Evolutionary conservation across 2,329 filamentous ascomycete species (phyloP), one percentile per base, ranked within the genome.

Genomic region (Aureobasidium namibiae): DNA sequence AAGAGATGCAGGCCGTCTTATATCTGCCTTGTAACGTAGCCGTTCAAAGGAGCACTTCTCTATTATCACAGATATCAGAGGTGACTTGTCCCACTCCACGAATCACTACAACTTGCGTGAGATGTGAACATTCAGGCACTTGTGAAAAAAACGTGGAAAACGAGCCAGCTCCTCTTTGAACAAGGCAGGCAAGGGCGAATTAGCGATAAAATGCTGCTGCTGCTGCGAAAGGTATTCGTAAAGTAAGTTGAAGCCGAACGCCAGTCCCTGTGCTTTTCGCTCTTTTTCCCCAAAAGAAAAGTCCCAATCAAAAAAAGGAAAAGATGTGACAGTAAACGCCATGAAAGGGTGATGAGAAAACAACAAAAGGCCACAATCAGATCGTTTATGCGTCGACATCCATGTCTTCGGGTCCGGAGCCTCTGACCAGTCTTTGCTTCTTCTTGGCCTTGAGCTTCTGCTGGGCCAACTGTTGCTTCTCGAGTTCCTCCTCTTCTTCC

Each of bases 371-470:
- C 26, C 44, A 21, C 29, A 29, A 24, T 44, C 36, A 38, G 13
- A 38, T 38, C 36, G 38, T 45, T 69, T 64, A 72, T 46, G 65
- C 69, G 62, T 73, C 71, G 39, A 72, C 67, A 56, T 73, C 70
- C 70, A 72, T 79, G 59, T 73, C 75, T 59, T 74, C 74, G 34
- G 67, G 68, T 11, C 75, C 76, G 50, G 72, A 68, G 5, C 74
- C 75, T 59, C 74, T 69, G 65, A 77, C 72, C 67, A 77, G 68
- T 69, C 69, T 75, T 70, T 77, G 70, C 71, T 75, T 77, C 67
- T 68, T 74, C 74, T 78, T 79, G 44, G 68, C 73, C 61, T 72
- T 72, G 52, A 62, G 70, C 74, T 72, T 73, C 59, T 69, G 66
- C 71, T 75, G 73, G 18, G 66, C 66, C 62, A 67, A 63, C 61